Base-by-base conservation (phyloP, 2,329 filamentous ascomycete genomes). In the Periconia sp. region DNA sequence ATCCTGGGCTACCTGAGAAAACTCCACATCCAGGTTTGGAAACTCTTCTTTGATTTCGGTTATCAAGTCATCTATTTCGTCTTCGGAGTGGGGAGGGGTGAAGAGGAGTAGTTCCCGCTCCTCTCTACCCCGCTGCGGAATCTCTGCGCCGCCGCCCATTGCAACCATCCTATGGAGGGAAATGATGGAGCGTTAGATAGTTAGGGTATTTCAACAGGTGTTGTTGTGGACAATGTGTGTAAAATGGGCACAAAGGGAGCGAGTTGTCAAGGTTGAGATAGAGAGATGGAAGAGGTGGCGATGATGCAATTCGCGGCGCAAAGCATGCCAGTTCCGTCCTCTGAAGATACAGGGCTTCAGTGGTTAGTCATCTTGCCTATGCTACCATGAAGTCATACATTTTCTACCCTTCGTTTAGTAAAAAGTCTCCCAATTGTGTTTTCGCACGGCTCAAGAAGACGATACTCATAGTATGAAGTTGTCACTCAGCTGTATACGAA, bases 141-240 rank as follows among this genome's bases (percentile, higher is more conserved):
- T 40, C 45, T 66, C 67, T 47, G 69, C 61, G 49, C 75, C 77
- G 53, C 77, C 79, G 18, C 79, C 79, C 79, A 82, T 81, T 45
- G 58, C 71, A 52, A 62, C 60, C 65, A 69, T 70, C 23, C 23
- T 42, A 9, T 45, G 17, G 8, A 3, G 15, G 27, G n/a, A 23
- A 33, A 45, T 31, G 14, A 31, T 37, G 15, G 11, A 14, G 33
- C 33, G 23, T 27, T 27, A 27, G 3, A 27, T 27, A 8, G 23
- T 27, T 27, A 27, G 23, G 23, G 8, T 27, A 27, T 27, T n/a
- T 27, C 23, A 27, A 27, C 5, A 27, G 23, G 23, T 27, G 23
- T 8, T 11, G 11, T 37, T 37, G 5, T 11, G 33, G 15, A n/a
- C 6, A 37, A 11, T 37, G 33, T 37, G 33, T 27, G 23, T 27